Evolutionary conservation across 2,329 filamentous ascomycete species (phyloP).

Genomic region (Hirsutella thompsonii): DNA sequence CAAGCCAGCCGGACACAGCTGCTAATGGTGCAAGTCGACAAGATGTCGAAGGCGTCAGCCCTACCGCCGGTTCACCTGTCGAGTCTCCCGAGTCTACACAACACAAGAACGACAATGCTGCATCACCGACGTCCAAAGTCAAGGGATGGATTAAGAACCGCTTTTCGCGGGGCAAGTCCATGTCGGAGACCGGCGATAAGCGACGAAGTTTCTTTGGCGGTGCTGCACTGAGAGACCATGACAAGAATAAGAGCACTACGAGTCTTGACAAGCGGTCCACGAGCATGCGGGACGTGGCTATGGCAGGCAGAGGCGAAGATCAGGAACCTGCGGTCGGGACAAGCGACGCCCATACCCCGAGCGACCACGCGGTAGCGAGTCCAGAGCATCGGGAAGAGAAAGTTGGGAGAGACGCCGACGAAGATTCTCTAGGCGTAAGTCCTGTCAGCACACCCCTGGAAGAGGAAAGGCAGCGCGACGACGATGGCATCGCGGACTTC

Average conservation of each 20-base stretch:
- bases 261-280: conserved; percentile 27
- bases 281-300: conserved; percentile 33
- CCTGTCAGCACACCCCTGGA: conserved; percentile 21
- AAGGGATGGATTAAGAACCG: conserved; percentile 44
- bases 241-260: conserved; percentile 29
- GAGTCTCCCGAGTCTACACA: conserved; percentile 5
- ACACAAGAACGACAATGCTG: conserved; percentile 7
- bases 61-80: conserved; percentile 1
- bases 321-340: no score
- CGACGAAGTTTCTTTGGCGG: conserved; percentile 36
- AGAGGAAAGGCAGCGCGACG: conserved; percentile 26
- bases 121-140: conserved; percentile 26
- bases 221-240: conserved; percentile 28
- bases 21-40: conserved; percentile 1
- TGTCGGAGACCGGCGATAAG: conserved; percentile 22
- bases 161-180: conserved; percentile 30
- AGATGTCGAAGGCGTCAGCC: conserved; percentile 4
- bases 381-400: conserved; percentile 6
- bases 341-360: neutral
- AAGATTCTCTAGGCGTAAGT: conserved; percentile 23
- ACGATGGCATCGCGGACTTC: conserved; percentile 17
- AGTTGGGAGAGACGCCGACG: conserved; percentile 7
- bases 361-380: neutral
- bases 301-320: conserved; percentile 23
- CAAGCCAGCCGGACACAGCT: neutral